These are phyloP conservation scores for Camellia japonica DNA, from an alignment of 148 eudicot genomes.

Conservation along the genomic window DNA sequence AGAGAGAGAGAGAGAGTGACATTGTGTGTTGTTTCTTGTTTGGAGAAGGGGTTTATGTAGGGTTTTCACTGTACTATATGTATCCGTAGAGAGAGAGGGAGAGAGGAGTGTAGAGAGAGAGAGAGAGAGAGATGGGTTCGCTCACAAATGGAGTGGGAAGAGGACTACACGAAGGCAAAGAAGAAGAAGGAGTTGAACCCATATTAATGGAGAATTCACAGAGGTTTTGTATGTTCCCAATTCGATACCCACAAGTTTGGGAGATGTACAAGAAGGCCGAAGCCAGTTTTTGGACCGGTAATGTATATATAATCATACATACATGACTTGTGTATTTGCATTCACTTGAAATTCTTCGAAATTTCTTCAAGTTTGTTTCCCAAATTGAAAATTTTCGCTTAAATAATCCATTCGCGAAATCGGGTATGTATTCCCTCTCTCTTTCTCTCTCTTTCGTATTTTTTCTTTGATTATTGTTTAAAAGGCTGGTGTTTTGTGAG, in stretches of 20 bases:
- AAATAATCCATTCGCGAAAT: not conserved
- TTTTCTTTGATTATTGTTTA: not conserved
- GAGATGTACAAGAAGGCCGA: conserved; percentile 78
- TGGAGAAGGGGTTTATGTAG: too few species aligned
- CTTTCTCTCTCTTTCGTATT: not conserved
- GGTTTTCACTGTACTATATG: too few species aligned
- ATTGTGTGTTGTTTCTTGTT: too few species aligned
- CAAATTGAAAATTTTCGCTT: not conserved
- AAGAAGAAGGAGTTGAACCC: conserved; percentile 45
- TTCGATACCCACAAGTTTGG: conserved; percentile 67
- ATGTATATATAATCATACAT: not conserved
- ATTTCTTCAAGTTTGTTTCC: not conserved
- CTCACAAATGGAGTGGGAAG: too few species aligned
- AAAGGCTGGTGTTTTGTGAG: not conserved
- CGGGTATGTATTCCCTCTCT: conserved; percentile 1
- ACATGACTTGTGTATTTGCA: not conserved
- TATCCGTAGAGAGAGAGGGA: too few species aligned
- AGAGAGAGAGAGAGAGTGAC: too few species aligned
- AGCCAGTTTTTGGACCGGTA: conserved; percentile 87
- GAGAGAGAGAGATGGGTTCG: too few species aligned
- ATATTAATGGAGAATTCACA: conserved; percentile 50
- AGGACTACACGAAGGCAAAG: not conserved
- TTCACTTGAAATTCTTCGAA: not conserved
- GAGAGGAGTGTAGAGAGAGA: too few species aligned
- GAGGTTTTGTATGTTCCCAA: conserved; percentile 73